phyloP scores from a whole-genome alignment of 1,284 basidiomycete genomes.

The Tilletia caries region DNA sequence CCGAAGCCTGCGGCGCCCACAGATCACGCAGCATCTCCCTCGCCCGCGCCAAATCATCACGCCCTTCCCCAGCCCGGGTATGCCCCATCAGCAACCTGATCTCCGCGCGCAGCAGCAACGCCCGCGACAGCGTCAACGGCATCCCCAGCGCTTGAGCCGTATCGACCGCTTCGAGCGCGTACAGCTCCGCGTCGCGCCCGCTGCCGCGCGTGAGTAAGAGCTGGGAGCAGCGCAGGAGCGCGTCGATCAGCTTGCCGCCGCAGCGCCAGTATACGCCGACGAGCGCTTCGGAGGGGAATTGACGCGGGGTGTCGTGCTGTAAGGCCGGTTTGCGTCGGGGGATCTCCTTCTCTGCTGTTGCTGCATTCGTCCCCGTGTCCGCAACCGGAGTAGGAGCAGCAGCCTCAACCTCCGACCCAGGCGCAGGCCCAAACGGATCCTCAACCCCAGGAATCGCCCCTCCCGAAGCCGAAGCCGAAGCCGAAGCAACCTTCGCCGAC shows the following conservation, averaged over 20 bases:
- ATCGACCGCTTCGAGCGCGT: slow-evolving; percentile 40
- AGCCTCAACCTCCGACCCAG: no score
- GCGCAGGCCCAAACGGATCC: slow-evolving; percentile 11
- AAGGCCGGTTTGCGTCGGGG: neutral
- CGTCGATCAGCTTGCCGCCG: neutral
- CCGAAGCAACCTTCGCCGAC: neutral
- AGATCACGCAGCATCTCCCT: slow-evolving; percentile 22
- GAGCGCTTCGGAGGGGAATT: neutral
- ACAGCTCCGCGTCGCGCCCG: slow-evolving; percentile 39
- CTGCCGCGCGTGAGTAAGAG: slow-evolving; percentile 38
- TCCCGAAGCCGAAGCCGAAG: neutral
- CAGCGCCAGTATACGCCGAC: slow-evolving; percentile 16
- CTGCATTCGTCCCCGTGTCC: neutral
- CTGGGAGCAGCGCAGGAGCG: slow-evolving; percentile 20
- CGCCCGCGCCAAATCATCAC: slow-evolving; percentile 31
- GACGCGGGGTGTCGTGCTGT: neutral
- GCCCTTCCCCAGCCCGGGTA: slow-evolving; percentile 22
- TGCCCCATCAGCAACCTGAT: slow-evolving; percentile 29
- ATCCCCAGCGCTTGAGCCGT: slow-evolving; percentile 29
- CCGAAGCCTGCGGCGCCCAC: slow-evolving; percentile 28
- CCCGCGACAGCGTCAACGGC: slow-evolving; percentile 27
- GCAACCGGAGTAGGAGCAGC: neutral
- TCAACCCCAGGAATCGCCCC: neutral
- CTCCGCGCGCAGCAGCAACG: slow-evolving; percentile 34
- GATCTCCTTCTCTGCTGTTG: slow-evolving; percentile 4